phyloP scores from a whole-genome alignment of 371 early-diverging fungal species.

The Syncephalastrum contaminatum region DNA sequence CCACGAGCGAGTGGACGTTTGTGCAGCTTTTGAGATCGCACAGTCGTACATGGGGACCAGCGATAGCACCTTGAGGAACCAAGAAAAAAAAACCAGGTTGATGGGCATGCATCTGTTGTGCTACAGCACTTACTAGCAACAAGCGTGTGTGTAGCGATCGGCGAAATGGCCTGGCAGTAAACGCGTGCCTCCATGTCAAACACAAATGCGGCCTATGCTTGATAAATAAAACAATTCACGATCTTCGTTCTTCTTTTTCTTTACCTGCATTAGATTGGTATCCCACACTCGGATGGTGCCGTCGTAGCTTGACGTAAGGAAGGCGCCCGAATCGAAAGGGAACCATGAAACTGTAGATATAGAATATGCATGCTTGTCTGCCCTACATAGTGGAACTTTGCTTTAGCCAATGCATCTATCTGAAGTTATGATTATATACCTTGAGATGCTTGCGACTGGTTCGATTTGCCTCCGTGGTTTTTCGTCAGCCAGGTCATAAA shows the following conservation, averaged over 20 bases:
- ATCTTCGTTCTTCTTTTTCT: neutral
- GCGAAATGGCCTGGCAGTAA: constrained; percentile 69
- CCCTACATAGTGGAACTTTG: constrained; percentile 19
- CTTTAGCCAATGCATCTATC: neutral
- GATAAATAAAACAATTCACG: neutral
- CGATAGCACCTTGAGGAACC: constrained; percentile 50
- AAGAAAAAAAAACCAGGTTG: neutral
- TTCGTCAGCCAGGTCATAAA: constrained; percentile 66
- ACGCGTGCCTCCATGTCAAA: constrained; percentile 70
- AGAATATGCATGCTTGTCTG: constrained; percentile 59
- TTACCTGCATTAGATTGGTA: constrained; percentile 68
- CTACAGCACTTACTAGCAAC: constrained; percentile 63
- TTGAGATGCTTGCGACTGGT: constrained; percentile 45
- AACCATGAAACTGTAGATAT: constrained; percentile 83
- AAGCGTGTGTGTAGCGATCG: constrained; percentile 72
- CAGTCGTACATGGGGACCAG: constrained; percentile 68
- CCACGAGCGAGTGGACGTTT: constrained; percentile 70
- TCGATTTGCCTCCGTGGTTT: constrained; percentile 33
- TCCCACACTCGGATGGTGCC: constrained; percentile 85
- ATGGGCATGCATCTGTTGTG: neutral
- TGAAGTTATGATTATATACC: constrained; percentile 23
- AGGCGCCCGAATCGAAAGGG: constrained; percentile 84
- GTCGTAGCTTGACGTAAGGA: constrained; percentile 83
- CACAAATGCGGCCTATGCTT: constrained; percentile 53
- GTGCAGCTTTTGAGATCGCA: constrained; percentile 82